Conservation (phyloP, 306 rosid genomes). For the Canavalia gladiata region DNA sequence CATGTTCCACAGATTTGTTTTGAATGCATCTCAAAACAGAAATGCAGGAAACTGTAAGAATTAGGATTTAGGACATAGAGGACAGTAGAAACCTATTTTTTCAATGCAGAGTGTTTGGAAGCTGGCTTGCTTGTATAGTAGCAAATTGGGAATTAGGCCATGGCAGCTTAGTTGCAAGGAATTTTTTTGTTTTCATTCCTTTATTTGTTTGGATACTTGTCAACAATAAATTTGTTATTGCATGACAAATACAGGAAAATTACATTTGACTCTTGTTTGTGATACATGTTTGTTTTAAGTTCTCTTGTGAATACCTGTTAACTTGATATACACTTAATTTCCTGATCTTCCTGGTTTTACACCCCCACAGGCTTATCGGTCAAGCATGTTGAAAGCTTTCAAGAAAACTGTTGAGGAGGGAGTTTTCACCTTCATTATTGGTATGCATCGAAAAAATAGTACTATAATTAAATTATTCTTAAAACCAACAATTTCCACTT, state of each 20-base stretch:
- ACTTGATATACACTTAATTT: slow-evolving; percentile 17
- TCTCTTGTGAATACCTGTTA: slow-evolving; percentile 26
- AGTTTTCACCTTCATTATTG: slow-evolving; percentile 89
- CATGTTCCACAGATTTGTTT: not conserved
- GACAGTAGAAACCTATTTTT: slow-evolving; percentile 32
- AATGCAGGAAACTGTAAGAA: slow-evolving; percentile 20
- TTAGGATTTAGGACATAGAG: slow-evolving; percentile 17
- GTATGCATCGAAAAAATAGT: slow-evolving; percentile 64
- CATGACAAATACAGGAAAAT: slow-evolving; percentile 17
- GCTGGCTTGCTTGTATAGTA: slow-evolving; percentile 32
- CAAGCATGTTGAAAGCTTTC: slow-evolving; percentile 98
- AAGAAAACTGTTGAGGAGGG: slow-evolving; percentile 96
- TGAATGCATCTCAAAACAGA: slow-evolving; percentile 11
- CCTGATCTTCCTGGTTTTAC: slow-evolving; percentile 2
- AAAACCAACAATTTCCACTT: slow-evolving; percentile 38
- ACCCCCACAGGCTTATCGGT: slow-evolving; percentile 77
- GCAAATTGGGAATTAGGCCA: slow-evolving; percentile 35
- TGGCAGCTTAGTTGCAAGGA: slow-evolving; percentile 9
- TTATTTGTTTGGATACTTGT: not conserved
- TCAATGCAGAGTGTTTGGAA: slow-evolving; percentile 13
- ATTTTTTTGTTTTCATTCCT: slow-evolving; percentile 23
- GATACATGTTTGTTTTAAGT: slow-evolving; percentile 24
- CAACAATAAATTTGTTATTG: slow-evolving; percentile 16
- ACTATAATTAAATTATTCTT: slow-evolving; percentile 27
- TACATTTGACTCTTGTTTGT: slow-evolving; percentile 13